Evolutionary conservation across 805 yeast genomes (phyloP).

Genomic region (Komagataella kurtzmanii): DNA sequence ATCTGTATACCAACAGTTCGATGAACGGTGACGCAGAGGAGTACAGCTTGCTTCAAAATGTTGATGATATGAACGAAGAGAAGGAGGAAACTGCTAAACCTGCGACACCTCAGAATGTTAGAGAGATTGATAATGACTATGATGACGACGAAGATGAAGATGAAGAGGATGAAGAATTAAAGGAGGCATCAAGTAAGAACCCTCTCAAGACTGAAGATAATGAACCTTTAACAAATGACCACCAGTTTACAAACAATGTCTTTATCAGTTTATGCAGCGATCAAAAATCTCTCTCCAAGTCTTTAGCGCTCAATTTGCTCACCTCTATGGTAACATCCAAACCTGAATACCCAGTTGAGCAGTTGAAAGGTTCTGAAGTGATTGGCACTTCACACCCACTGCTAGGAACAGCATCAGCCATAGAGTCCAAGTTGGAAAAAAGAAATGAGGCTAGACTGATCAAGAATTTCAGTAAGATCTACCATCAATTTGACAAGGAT

Average conservation of each 20-base stretch:
- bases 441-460: conserved; percentile 27
- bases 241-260: background rate
- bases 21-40: conserved; percentile 4
- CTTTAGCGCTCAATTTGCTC: conserved; percentile 7
- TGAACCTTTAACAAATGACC: conserved; percentile 5
- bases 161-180: conserved; percentile 6
- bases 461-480: conserved; percentile 56
- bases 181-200: conserved; percentile 2
- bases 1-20: conserved; percentile 17
- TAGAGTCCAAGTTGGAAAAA: conserved; percentile 27
- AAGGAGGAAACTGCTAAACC: conserved; percentile 10
- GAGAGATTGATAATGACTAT: conserved; percentile 17
- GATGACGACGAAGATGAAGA: conserved; percentile 19
- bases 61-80: conserved; percentile 18
- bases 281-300: background rate
- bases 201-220: conserved; percentile 6
- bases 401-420: conserved; percentile 19
- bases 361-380: conserved; percentile 14
- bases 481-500: conserved; percentile 69
- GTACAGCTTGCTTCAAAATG: conserved; percentile 7
- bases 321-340: conserved; percentile 11
- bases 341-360: conserved; percentile 13
- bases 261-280: background rate
- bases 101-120: conserved; percentile 5
- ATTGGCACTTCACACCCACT: conserved; percentile 16